Evolutionary conservation across 1,284 basidiomycete genomes (phyloP), one percentile per base, ranked within the genome.

Genomic region (Porodaedalea pini): DNA sequence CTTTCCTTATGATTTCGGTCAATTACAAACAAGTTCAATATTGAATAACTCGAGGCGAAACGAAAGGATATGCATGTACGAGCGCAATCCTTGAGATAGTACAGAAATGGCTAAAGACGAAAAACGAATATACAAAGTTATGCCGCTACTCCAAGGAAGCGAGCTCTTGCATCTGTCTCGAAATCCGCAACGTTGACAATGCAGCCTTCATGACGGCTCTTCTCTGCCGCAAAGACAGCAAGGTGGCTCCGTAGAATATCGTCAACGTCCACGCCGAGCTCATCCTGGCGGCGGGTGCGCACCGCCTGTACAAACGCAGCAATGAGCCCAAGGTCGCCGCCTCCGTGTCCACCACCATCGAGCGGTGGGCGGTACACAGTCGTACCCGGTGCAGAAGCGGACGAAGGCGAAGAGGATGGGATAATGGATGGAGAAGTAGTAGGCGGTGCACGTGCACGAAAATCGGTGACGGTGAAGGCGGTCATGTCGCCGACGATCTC

Each of bases 401-500:
- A 37, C 36, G 41, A 4, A 19, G 17, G 3, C 7, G 40, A 10
- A 19, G 40, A 7, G 17, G 15, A n/a, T 4, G 43, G 43, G 3
- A 45, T 27, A 13, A 23, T 45, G 5, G 44, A 45, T 8, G 44
- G 44, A 5, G 44, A 45, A 21, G 40, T 41, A 45, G 2, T n/a
- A 45, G 25, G 45, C 11, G 34, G 41, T 11, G 58, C 73, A 40
- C 74, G 69, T 27, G 82, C 84, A 50, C 82, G 77, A 71, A 93
- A 94, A 72, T 93, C 83, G 31, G 82, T 87, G n/a, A 90, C 82
- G 19, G 82, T 87, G 66, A 89, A 92, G 2, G 73, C 77, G 17
- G 62, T 71, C 89, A 91, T 91, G 70, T 94, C 81, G 17, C 92
- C 92, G 19, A 92, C 76, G 58, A 94, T 84, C 71, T 94, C 91